Conservation (phyloP, 345 rosid genomes). For the Eucalyptus albens region DNA sequence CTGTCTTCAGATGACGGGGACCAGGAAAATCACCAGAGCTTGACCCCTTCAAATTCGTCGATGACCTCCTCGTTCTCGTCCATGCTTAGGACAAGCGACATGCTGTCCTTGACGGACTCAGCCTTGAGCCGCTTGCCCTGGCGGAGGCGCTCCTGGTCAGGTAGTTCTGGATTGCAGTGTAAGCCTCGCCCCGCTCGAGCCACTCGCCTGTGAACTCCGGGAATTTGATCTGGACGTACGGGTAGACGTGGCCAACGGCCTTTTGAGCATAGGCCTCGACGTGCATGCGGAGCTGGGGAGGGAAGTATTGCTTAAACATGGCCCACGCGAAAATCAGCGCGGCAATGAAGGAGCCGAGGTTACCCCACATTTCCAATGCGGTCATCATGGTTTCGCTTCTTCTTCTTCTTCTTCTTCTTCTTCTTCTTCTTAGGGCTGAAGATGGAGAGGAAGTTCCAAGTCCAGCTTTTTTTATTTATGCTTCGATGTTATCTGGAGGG, state of each 20-base stretch:
- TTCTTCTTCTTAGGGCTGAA: too few relatives aligned
- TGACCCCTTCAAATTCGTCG: constrained; percentile 27
- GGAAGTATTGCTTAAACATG: constrained; percentile 30
- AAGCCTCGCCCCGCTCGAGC: constrained; percentile 31
- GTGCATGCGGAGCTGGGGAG: constrained; percentile 15
- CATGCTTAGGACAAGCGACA: constrained; percentile 41
- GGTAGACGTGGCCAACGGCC: constrained; percentile 15
- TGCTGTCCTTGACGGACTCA: constrained; percentile 16
- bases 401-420: not conserved
- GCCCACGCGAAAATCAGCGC: constrained; percentile 34
- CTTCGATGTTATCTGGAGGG: not conserved
- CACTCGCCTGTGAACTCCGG: constrained; percentile 28
- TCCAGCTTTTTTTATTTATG: not conserved
- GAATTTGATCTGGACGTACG: constrained; percentile 40
- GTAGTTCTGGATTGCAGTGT: constrained; percentile 36
- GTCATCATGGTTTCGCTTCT: not conserved
- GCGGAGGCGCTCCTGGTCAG: constrained; percentile 26
- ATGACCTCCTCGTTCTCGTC: constrained; percentile 42
- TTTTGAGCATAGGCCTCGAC: constrained; percentile 16
- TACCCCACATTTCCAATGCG: not conserved
- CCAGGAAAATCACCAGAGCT: constrained; percentile 17
- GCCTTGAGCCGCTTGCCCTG: constrained; percentile 45
- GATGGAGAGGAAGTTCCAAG: not conserved
- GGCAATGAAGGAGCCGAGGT: constrained; percentile 22
- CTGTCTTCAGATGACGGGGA: too few relatives aligned